Evolutionary conservation across 768 basidiomycete genomes (phyloP).

Genomic region (Suillus discolor): DNA sequence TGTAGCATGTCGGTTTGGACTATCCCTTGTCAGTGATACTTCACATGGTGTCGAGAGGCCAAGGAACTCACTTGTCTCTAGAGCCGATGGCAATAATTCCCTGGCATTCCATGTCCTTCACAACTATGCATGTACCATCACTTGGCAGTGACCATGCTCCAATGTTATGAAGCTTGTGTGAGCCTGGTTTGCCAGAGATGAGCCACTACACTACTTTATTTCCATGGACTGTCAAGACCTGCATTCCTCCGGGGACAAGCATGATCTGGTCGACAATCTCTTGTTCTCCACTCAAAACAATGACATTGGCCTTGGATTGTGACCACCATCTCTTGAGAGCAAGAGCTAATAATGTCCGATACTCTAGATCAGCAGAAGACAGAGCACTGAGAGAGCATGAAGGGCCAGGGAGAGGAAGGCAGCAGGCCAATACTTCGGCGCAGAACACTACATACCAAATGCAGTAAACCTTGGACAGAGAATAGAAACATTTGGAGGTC

Average conservation of each 20-base stretch:
- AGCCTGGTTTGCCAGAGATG: slow-evolving; percentile 20
- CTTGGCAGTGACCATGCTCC: slow-evolving; percentile 21
- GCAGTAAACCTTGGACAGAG: slow-evolving; percentile 26
- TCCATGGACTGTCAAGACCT: slow-evolving; percentile 30
- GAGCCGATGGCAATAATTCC: slow-evolving; percentile 25
- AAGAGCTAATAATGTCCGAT: slow-evolving; percentile 30
- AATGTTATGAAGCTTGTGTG: slow-evolving; percentile 20
- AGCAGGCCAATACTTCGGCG: slow-evolving; percentile 21
- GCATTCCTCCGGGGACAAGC: slow-evolving; percentile 26
- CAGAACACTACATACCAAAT: slow-evolving; percentile 26
- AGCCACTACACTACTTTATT: slow-evolving; percentile 27
- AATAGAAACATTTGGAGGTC: slow-evolving; percentile 30
- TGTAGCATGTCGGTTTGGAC: slow-evolving; percentile 18
- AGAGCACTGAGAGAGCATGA: slow-evolving; percentile 16
- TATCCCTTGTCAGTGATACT: slow-evolving; percentile 2
- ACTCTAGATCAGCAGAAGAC: slow-evolving; percentile 26
- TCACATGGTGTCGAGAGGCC: not conserved
- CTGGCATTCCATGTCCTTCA: slow-evolving; percentile 16
- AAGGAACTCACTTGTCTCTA: slow-evolving; percentile 14
- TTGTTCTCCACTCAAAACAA: slow-evolving; percentile 11
- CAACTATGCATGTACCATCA: slow-evolving; percentile 21
- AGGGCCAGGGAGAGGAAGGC: slow-evolving; percentile 24
- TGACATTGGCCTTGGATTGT: slow-evolving; percentile 17
- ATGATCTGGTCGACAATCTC: slow-evolving; percentile 28
- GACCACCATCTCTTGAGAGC: slow-evolving; percentile 26